Conservation (phyloP, 1,284 basidiomycete genomes). For the Sporisorium exsertum region DNA sequence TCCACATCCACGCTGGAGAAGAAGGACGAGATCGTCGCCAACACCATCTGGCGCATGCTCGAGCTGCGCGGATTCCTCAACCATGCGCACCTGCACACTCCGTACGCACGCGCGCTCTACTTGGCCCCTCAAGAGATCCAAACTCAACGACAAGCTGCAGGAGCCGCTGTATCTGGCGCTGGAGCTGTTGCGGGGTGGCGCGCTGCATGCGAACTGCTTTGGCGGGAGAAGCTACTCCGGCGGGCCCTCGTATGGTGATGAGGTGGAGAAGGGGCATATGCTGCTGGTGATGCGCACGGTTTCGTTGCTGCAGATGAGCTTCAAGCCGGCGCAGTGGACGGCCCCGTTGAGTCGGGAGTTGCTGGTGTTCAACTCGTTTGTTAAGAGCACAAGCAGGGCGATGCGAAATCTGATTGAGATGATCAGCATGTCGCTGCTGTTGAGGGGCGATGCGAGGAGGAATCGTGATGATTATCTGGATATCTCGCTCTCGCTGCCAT, state of each 20-base stretch:
- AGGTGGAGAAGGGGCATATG: slow-evolving; percentile 78
- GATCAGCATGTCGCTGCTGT: slow-evolving; percentile 88
- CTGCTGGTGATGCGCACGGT: slow-evolving; percentile 95
- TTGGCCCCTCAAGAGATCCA: slow-evolving; percentile 80
- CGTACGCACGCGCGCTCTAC: slow-evolving; percentile 86
- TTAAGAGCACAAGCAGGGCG: slow-evolving; percentile 87
- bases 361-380: slow-evolving; percentile 97
- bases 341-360: slow-evolving; percentile 95
- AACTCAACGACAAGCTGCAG: slow-evolving; percentile 97
- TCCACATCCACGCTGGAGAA: slow-evolving; percentile 77
- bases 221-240: slow-evolving; percentile 88
- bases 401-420: slow-evolving; percentile 91
- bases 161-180: slow-evolving; percentile 90
- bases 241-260: slow-evolving; percentile 86
- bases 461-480: slow-evolving; percentile 91
- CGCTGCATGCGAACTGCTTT: slow-evolving; percentile 93
- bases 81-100: slow-evolving; percentile 84
- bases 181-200: slow-evolving; percentile 89
- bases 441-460: slow-evolving; percentile 86
- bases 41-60: slow-evolving; percentile 97
- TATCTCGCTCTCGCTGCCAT: slow-evolving; percentile 78
- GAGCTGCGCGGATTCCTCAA: slow-evolving; percentile 95
- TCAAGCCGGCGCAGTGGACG: slow-evolving; percentile 75
- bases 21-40: slow-evolving; percentile 98
- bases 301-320: slow-evolving; percentile 90